phyloP scores from a whole-genome alignment of 108 stramenopile genomes.

The Bacterosira constricta region DNA sequence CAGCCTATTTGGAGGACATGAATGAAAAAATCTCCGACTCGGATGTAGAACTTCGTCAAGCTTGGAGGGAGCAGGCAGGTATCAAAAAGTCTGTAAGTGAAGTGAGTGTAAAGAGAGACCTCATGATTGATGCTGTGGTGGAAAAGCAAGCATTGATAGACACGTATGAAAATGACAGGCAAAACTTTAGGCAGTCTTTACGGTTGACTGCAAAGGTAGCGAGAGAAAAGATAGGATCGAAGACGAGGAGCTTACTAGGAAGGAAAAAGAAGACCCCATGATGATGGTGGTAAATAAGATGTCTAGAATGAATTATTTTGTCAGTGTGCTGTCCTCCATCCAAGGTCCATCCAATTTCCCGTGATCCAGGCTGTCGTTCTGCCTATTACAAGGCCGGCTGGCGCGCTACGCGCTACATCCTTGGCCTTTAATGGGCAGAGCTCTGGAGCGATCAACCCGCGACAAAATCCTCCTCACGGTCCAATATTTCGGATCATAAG shows the following conservation, averaged over 20 bases:
- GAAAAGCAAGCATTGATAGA: slow-evolving; percentile 25
- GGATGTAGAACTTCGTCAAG: slow-evolving; percentile 34
- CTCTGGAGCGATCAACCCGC: too few species aligned
- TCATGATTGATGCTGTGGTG: slow-evolving; percentile 10
- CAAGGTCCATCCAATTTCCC: background rate
- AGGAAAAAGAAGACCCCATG: slow-evolving; percentile 6
- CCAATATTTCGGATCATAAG: too few species aligned
- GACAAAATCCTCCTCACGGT: too few species aligned
- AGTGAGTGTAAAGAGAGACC: slow-evolving; percentile 2
- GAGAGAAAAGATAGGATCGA: slow-evolving; percentile 36
- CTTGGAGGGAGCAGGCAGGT: slow-evolving; percentile 37
- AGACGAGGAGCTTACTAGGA: slow-evolving; percentile 19
- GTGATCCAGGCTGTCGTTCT: too few species aligned
- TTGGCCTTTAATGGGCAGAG: too few species aligned
- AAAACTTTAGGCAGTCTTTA: slow-evolving; percentile 31
- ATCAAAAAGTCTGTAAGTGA: slow-evolving; percentile 19
- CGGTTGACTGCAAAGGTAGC: slow-evolving; percentile 33
- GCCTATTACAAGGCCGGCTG: too few species aligned
- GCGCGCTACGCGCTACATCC: too few species aligned
- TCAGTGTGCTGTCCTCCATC: background rate
- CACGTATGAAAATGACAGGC: slow-evolving; percentile 27
- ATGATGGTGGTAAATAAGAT: too few species aligned
- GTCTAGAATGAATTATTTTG: background rate
- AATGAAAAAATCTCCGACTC: slow-evolving; percentile 25
- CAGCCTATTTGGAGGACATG: slow-evolving; percentile 15